Evolutionary conservation across 345 rosid genomes (phyloP).

Genomic region (Euclidium syriacum): DNA sequence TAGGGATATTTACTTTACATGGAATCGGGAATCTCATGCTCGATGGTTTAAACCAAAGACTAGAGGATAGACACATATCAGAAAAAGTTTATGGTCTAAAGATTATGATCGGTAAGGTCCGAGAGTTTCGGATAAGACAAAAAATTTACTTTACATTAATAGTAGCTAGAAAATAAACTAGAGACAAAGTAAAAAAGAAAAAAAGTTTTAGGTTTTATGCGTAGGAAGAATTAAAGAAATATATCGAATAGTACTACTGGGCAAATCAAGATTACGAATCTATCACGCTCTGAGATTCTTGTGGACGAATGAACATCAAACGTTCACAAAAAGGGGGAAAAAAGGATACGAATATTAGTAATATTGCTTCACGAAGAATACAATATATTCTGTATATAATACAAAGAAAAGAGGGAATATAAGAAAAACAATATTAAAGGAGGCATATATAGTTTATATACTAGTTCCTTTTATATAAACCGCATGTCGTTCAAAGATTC

Average conservation of each 20-base stretch:
- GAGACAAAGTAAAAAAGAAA: background rate
- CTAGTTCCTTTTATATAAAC: conserved; percentile 28
- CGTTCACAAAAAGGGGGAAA: conserved; percentile 11
- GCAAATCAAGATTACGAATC: conserved; percentile 5
- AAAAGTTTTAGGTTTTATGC: background rate
- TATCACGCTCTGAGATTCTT: conserved; percentile 18
- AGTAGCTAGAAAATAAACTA: background rate
- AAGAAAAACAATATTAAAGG: conserved; percentile 13
- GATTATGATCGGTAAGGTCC: no score
- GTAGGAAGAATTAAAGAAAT: background rate
- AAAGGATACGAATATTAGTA: conserved; percentile 21
- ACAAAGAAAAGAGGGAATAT: conserved; percentile 19
- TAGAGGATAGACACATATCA: background rate
- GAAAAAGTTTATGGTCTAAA: background rate
- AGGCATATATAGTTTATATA: conserved; percentile 15
- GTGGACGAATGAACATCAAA: conserved; percentile 24
- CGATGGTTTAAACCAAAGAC: background rate
- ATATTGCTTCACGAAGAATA: conserved; percentile 21
- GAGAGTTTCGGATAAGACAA: no score
- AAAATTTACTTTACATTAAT: no score
- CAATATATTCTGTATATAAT: conserved; percentile 7
- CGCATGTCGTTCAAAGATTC: conserved; percentile 36
- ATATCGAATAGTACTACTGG: background rate
- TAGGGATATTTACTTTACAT: background rate
- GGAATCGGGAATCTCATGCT: background rate